Percentiles rank a stretch among this genome's conserved stretches.
Conservation (phyloP, 2,329 filamentous ascomycete species). For the Daldinia sp. region DNA sequence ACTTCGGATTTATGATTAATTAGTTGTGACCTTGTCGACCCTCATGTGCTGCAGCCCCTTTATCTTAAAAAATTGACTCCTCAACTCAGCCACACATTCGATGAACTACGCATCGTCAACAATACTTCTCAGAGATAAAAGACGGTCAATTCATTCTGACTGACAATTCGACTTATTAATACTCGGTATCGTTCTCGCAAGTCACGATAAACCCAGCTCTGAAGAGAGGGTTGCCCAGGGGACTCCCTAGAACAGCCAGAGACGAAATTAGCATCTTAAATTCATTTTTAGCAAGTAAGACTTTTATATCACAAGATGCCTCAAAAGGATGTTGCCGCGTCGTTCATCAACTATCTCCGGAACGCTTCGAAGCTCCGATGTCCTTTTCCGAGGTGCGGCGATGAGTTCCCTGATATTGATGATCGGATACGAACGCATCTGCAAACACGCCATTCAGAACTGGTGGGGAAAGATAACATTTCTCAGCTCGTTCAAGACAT, state of each 20-base stretch:
- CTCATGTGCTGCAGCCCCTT: neutral
- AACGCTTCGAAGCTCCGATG: constrained; percentile 29
- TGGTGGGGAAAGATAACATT: constrained; percentile 16
- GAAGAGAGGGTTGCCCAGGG: no score
- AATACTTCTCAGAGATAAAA: constrained; percentile 29
- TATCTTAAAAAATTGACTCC: neutral
- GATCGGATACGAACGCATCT: constrained; percentile 32
- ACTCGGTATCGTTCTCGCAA: neutral
- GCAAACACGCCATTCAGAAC: constrained; percentile 12
- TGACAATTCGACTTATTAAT: neutral
- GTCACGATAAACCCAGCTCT: neutral
- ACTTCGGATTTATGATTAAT: neutral
- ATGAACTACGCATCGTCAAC: constrained; percentile 17
- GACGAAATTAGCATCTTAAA: neutral
- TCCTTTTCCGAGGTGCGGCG: constrained; percentile 10
- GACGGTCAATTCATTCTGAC: constrained; percentile 18
- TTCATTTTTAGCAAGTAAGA: neutral
- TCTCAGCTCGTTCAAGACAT: constrained; percentile 22
- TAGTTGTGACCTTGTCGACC: neutral
- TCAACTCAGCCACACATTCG: neutral
- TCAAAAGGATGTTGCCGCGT: constrained; percentile 24
- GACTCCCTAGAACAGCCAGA: neutral
- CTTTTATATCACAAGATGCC: constrained; percentile 13
- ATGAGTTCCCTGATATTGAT: constrained; percentile 23
- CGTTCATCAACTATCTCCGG: constrained; percentile 34